A percentile compares a stretch with the other conserved stretches of the same genome.
Evolutionary conservation across 2,329 filamentous ascomycete species (phyloP).

Genomic region (Aspergillus ustus): DNA sequence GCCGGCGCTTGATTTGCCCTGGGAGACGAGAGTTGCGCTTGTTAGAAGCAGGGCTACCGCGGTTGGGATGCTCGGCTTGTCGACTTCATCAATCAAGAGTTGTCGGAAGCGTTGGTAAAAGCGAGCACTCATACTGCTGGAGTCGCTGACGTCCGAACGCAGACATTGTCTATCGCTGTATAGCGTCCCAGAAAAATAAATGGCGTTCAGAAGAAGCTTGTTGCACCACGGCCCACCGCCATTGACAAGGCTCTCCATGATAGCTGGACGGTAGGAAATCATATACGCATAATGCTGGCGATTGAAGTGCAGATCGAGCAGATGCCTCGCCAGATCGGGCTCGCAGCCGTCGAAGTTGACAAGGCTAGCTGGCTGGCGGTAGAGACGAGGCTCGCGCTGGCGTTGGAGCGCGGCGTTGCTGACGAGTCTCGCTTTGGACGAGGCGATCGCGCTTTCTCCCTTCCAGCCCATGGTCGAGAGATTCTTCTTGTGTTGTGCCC

Average conservation of each 20-base stretch:
- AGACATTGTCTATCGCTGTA: conserved; percentile 44
- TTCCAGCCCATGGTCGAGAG: background rate
- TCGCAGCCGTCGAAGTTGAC: conserved; percentile 42
- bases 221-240: conserved; percentile 42
- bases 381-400: background rate
- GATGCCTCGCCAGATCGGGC: conserved; percentile 41
- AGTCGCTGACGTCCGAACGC: conserved; percentile 35
- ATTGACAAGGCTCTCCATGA: conserved; percentile 45
- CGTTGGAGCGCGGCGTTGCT: background rate
- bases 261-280: conserved; percentile 45
- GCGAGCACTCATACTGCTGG: conserved; percentile 34
- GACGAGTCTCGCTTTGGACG: background rate
- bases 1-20: background rate
- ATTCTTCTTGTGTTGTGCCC: background rate
- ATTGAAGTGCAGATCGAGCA: conserved; percentile 47
- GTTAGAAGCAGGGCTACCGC: background rate
- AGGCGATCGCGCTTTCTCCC: background rate
- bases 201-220: conserved; percentile 46
- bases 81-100: background rate
- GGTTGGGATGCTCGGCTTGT: background rate
- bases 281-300: conserved; percentile 45
- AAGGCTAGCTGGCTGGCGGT: background rate
- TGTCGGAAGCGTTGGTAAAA: background rate
- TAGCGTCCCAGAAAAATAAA: conserved; percentile 42
- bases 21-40: background rate